Evolutionary conservation across 257 asterid species (phyloP).

Genomic region (Salvia miltiorrhiza): DNA sequence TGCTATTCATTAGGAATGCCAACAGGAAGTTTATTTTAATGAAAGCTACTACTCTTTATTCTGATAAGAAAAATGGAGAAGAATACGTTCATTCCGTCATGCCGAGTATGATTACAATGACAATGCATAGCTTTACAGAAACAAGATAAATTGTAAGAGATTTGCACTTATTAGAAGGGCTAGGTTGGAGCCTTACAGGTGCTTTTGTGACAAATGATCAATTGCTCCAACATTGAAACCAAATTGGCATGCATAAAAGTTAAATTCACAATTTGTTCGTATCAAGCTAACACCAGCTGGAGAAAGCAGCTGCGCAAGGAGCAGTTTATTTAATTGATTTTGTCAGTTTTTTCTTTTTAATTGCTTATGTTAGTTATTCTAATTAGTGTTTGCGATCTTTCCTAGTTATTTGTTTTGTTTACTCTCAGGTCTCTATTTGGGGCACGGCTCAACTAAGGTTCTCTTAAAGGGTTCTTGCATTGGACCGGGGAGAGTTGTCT

Average conservation of each 20-base stretch:
- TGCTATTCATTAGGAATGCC: constrained; percentile 11
- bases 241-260: too few relatives aligned
- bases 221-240: neutral
- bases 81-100: neutral
- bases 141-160: neutral
- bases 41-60: neutral
- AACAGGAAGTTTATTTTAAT: constrained; percentile 5
- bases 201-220: neutral
- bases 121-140: neutral
- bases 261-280: neutral
- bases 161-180: neutral
- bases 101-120: constrained; percentile 18
- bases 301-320: neutral
- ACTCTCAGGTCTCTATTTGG: neutral
- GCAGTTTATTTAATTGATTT: neutral
- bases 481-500: neutral
- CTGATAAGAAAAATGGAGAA: neutral
- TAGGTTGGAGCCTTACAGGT: neutral
- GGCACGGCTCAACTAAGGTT: neutral
- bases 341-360: too few relatives aligned
- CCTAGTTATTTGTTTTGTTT: neutral
- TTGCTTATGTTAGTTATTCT: too few relatives aligned
- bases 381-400: too few relatives aligned
- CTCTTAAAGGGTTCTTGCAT: neutral
- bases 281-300: too few relatives aligned